Percentiles rank a stretch among this genome's conserved stretches.
Conservation (phyloP, 164 flowering plant genomes). For the Santalum album region DNA sequence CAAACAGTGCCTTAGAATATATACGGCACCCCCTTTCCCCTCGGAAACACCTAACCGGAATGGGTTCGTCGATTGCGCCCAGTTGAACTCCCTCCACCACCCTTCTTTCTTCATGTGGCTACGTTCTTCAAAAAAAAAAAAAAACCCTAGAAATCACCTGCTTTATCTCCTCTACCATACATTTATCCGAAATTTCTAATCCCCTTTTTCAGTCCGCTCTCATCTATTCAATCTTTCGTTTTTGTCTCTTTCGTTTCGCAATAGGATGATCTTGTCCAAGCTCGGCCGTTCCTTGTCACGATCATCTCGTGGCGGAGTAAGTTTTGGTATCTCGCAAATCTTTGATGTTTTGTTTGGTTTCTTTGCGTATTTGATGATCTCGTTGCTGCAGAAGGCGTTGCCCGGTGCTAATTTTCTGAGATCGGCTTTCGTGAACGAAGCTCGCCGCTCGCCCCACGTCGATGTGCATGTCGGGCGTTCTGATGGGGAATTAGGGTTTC, state of each 20-base stretch:
- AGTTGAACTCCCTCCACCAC: no score
- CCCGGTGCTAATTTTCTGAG: constrained; percentile 19
- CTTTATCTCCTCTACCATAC: no score
- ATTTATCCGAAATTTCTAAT: no score
- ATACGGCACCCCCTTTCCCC: no score
- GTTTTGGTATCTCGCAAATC: not conserved
- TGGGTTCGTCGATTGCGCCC: no score
- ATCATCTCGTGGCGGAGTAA: constrained; percentile 29
- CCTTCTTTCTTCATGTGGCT: no score
- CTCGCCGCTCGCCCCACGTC: constrained; percentile 5
- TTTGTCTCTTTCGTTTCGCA: not conserved
- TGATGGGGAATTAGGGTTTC: constrained; percentile 30
- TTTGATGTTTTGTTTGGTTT: not conserved
- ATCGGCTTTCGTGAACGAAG: constrained; percentile 17
- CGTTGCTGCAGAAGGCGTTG: constrained; percentile 11
- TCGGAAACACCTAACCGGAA: no score
- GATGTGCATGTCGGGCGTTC: constrained; percentile 6
- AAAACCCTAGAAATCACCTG: no score
- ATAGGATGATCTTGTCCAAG: constrained; percentile 36
- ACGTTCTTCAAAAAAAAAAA: no score
- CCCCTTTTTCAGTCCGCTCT: no score
- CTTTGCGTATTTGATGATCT: not conserved
- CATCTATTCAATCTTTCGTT: not conserved
- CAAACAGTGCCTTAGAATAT: no score
- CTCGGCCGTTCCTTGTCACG: constrained; percentile 31